Percentiles rank a stretch among this genome's conserved stretches.
Conservation (phyloP, 1,284 basidiomycete species). For the Trichosporon asahii region DNA sequence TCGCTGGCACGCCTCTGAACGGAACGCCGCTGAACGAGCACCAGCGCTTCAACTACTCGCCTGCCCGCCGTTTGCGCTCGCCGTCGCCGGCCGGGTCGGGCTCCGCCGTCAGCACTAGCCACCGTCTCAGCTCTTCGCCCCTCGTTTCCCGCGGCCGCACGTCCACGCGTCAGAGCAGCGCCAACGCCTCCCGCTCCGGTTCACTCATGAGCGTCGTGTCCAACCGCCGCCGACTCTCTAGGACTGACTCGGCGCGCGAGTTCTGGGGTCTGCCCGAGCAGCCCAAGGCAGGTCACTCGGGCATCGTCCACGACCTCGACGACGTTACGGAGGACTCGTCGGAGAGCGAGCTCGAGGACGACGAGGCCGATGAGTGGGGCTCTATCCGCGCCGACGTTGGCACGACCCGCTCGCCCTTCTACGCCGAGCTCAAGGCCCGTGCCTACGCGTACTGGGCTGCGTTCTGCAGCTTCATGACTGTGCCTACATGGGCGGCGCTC, state of each 20-base stretch:
- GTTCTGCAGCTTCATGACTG: constrained; percentile 78
- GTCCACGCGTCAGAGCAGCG: background rate
- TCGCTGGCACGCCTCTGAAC: constrained; percentile 18
- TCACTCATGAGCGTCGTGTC: background rate
- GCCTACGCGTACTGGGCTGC: constrained; percentile 29
- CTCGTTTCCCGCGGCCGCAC: constrained; percentile 2
- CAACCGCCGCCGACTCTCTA: constrained; percentile 17
- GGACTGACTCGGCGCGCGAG: constrained; percentile 48
- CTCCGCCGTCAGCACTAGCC: background rate
- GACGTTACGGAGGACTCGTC: constrained; percentile 37
- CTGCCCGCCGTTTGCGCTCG: constrained; percentile 15
- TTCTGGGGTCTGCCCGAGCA: constrained; percentile 52
- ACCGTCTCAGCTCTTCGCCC: background rate
- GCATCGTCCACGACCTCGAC: constrained; percentile 22
- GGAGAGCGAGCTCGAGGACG: constrained; percentile 42
- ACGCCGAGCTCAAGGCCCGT: background rate
- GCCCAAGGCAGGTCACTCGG: constrained; percentile 16
- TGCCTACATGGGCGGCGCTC: constrained; percentile 75
- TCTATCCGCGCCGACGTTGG: background rate
- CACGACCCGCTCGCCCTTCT: background rate
- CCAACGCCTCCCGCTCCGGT: background rate
- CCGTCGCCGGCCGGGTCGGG: background rate
- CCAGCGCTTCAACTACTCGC: constrained; percentile 24
- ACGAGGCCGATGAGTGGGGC: constrained; percentile 53
- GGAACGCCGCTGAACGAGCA: constrained; percentile 26